Evolutionary conservation across 2,329 filamentous ascomycete species (phyloP), one percentile per base, ranked within the genome.

Genomic region (Fusarium nygamai): DNA sequence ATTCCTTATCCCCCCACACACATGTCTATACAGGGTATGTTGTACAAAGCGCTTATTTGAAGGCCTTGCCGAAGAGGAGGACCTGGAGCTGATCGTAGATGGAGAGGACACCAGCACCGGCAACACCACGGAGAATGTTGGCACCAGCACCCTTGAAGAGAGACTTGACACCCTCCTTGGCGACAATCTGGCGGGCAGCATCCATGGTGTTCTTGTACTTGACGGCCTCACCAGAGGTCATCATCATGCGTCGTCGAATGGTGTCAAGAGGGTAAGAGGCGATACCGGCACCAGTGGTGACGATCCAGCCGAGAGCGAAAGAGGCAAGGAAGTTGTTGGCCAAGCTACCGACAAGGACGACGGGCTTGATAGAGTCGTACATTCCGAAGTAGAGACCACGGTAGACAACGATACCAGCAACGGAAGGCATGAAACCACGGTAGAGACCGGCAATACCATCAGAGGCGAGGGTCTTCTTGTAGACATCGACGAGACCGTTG

Each of bases 141-240:
- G 96, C 96, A 94, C 96, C 96, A 86, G 96, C 96, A 95, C 96
- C 96, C 94, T 99, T 99, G 95, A 99, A 99, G 88, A 99, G 96
- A 83, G 96, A 99, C 90, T 92, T 94, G 88, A 97, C 89, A 92
- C 96, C 96, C 91, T 98, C 96, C 89, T 94, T 94, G 89, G 95
- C 95, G 84, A 98, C 86, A 85, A 99, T 99, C 92, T 98, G 94
- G 88, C 90, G 91, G 88, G 92, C 95, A 85, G 96, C 96, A 88
- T 99, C 96, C 82, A 98, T 82, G 80, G 96, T 98, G 86, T 92
- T 94, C 87, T 93, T 94, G 94, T 99, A 99, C 94, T 99, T 99
- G 92, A 99, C 96, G 90, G 96, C 96, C 94, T 97, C 89, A 88
- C 91, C 90, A 78, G 89, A 92, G 83, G 96, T 99, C 96, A 99